Conservation (phyloP, 2,329 filamentous ascomycete species). For the Nothopassalora personata region DNA sequence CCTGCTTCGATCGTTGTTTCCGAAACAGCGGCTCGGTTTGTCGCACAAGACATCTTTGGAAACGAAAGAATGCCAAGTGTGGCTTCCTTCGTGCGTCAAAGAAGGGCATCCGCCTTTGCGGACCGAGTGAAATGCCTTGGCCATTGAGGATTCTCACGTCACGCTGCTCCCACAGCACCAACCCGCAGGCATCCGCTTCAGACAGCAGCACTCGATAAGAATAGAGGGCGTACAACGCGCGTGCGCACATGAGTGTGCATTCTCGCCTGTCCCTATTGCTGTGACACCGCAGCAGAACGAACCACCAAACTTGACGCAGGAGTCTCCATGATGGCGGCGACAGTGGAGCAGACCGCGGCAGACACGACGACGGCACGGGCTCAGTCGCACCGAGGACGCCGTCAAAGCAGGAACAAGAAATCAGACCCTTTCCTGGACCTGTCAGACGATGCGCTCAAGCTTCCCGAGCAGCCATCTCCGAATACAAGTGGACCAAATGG, state of each 20-base stretch:
- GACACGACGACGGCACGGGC: conserved; percentile 6
- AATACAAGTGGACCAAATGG: conserved; percentile 11
- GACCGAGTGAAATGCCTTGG: neutral
- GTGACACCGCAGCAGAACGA: conserved; percentile 16
- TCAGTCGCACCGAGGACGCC: conserved; percentile 10
- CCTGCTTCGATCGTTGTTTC: neutral
- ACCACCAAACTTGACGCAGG: neutral
- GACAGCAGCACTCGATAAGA: neutral
- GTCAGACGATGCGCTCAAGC: conserved; percentile 24
- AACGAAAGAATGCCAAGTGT: conserved; percentile 1
- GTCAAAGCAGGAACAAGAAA: conserved; percentile 24
- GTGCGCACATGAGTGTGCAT: neutral
- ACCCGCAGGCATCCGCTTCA: conserved; percentile 1
- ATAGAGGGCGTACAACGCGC: neutral
- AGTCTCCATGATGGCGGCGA: conserved; percentile 14
- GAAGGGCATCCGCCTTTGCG: neutral
- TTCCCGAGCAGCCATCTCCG: conserved; percentile 20
- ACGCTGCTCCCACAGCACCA: neutral
- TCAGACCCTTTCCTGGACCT: conserved; percentile 28
- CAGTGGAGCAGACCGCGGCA: conserved; percentile 7
- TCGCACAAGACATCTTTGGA: neutral
- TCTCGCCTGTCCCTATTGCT: conserved; percentile 1
- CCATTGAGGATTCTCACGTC: neutral
- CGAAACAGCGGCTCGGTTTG: neutral
- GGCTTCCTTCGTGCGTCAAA: neutral